These are phyloP conservation scores for Pythium biforme DNA, from an alignment of 352 stramenopile species.

Conservation along the genomic window DNA sequence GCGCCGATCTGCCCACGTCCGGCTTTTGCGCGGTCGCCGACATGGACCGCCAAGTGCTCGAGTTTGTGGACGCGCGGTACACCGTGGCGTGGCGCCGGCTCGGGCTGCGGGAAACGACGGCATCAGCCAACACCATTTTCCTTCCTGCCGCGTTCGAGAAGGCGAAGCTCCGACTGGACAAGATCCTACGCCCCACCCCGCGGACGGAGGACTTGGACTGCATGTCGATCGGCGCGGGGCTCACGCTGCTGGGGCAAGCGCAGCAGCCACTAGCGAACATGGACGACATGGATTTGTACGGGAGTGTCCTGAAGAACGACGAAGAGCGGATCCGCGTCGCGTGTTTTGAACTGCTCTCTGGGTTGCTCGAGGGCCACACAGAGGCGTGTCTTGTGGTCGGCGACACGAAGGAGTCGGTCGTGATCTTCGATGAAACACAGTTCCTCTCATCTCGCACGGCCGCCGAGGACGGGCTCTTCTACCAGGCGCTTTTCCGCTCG, in stretches of 20 bases:
- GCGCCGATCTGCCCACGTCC: conserved; percentile 55
- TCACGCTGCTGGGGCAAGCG: background rate
- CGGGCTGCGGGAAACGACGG: conserved; percentile 34
- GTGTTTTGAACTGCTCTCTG: conserved; percentile 68
- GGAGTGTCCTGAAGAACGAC: conserved; percentile 14
- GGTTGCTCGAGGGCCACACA: conserved; percentile 63
- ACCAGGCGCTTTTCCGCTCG: conserved; percentile 63
- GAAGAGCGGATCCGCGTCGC: conserved; percentile 48
- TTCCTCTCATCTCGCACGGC: conserved; percentile 63
- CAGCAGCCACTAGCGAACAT: background rate
- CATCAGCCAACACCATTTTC: conserved; percentile 44
- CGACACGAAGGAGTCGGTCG: conserved; percentile 83
- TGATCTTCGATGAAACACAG: conserved; percentile 87
- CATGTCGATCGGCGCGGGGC: background rate
- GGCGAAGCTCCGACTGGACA: conserved; percentile 59
- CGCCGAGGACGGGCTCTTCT: conserved; percentile 56
- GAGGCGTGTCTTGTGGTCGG: conserved; percentile 78
- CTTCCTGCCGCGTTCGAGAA: conserved; percentile 39
- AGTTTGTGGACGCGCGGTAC: conserved; percentile 61
- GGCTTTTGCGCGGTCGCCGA: conserved; percentile 78
- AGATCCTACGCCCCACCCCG: conserved; percentile 38
- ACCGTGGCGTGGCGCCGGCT: conserved; percentile 55
- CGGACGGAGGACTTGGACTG: conserved; percentile 13
- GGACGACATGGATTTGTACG: conserved; percentile 3
- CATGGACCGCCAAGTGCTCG: conserved; percentile 63